Conservation (phyloP, 805 yeast species). For the Candida wancherniae region DNA sequence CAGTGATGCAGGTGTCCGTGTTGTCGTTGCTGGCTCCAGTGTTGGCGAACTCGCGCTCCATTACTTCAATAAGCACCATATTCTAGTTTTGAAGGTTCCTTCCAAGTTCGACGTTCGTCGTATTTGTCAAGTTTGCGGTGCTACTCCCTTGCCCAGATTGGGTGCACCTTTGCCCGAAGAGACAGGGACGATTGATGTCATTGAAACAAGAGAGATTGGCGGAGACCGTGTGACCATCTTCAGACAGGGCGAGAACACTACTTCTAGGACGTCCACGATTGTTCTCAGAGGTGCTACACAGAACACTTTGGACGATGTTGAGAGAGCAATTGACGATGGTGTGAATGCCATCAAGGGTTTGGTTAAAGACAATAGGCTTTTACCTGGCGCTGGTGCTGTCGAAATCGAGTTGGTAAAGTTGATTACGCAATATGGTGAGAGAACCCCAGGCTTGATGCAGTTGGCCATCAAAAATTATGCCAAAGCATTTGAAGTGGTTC, state of each 20-base stretch:
- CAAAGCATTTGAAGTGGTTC: conserved; percentile 89
- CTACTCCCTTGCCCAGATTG: conserved; percentile 88
- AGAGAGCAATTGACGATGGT: conserved; percentile 97
- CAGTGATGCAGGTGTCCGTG: conserved; percentile 77
- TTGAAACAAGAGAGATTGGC: conserved; percentile 91
- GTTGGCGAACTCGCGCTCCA: conserved; percentile 92
- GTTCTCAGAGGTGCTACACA: conserved; percentile 95
- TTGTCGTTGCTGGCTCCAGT: conserved; percentile 90
- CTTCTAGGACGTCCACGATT: conserved; percentile 78
- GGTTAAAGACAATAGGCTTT: conserved; percentile 68
- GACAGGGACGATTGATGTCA: conserved; percentile 80
- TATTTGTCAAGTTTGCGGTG: conserved; percentile 93
- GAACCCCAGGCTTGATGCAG: conserved; percentile 88
- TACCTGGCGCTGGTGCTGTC: conserved; percentile 96
- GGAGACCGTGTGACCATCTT: conserved; percentile 95
- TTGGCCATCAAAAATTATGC: conserved; percentile 93
- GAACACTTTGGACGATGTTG: conserved; percentile 87
- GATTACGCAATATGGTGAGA: conserved; percentile 82
- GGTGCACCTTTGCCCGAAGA: conserved; percentile 96
- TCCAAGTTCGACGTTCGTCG: conserved; percentile 93
- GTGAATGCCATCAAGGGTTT: conserved; percentile 88
- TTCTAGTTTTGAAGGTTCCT: conserved; percentile 83
- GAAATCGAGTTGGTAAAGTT: conserved; percentile 83
- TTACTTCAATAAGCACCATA: conserved; percentile 80
- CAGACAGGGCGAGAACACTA: conserved; percentile 65